Base-by-base conservation (phyloP, 768 basidiomycete species). In the Albatrellus ellisii region DNA sequence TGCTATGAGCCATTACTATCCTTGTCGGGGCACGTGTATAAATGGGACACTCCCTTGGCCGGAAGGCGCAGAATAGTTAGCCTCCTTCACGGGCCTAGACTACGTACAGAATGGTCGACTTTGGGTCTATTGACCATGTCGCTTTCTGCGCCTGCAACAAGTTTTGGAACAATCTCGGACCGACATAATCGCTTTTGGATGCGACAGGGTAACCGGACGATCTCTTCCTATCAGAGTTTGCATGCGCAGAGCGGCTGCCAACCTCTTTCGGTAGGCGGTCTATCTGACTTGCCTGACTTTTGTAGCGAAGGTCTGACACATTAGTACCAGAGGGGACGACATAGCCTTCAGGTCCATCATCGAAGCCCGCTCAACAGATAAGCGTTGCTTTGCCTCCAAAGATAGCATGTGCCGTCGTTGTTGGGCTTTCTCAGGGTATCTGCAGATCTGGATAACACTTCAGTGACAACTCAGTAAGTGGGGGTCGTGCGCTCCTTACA, bases 381-480 rank as follows among this genome's bases (percentile, higher is more conserved):
- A 43, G 3, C 49, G 52, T 3, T 66, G 55, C 31, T 55, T 48
- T 2, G 62, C 65, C 24, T 61, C 55, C 2, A 61, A 56, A 0
- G 75, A 70, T 3, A 87, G 64, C n/a, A 67, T 69, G 20, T 48
- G 53, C 43, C 70, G 68, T 21, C 68, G 67, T 2, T 56, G 60
- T 40, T 56, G 65, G 0, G 74, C 70, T 60, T 78, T 86, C 18
- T 77, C 77, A 0, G 83, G 80, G 47, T 76, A 75, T 59, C 80
- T 85, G 62, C 87, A 89, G 3, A 86, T 68, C 86, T 88, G 42
- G 11, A 11, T 9, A 21, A 14, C 10, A 15, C 11, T 28, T 26
- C 8, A 41, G 29, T 41, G 10, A 43, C 8, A 26, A 17, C n/a
- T 26, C 36, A 26, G n/a, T 17, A 9, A 27, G 6, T 22, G 17